Conservation (phyloP, 345 rosid genomes). For the Aethionema arabicum region DNA sequence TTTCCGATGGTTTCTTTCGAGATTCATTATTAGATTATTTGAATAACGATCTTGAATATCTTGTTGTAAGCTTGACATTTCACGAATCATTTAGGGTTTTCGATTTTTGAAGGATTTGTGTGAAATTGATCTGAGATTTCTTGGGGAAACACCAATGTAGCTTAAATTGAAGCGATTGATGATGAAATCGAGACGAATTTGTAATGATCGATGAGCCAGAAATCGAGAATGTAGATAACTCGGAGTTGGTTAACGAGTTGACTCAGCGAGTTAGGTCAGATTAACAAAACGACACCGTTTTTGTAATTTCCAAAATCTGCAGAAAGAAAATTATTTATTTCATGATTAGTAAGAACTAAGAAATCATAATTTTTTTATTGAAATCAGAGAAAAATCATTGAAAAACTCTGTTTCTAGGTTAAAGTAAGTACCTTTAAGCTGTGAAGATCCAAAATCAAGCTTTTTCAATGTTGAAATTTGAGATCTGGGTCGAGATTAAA, state of each 20-base stretch:
- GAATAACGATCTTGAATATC: conserved; percentile 20
- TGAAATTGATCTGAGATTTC: conserved; percentile 1
- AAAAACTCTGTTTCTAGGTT: not conserved
- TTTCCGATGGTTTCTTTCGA: conserved; percentile 19
- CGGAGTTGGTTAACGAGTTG: conserved; percentile 12
- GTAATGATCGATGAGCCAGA: conserved; percentile 15
- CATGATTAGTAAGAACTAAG: not conserved
- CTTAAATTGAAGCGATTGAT: not conserved
- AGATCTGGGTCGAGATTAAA: not conserved
- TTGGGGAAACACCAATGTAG: conserved; percentile 23
- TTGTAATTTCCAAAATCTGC: conserved; percentile 4
- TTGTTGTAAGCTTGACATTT: conserved; percentile 16
- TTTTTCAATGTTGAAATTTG: not conserved
- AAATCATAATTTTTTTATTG: conserved; percentile 1
- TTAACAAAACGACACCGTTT: conserved; percentile 5
- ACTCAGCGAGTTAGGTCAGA: conserved; percentile 14
- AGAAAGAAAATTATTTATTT: conserved; percentile 1
- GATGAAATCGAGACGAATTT: conserved; percentile 8
- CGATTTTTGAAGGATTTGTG: not conserved
- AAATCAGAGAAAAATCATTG: too few species aligned
- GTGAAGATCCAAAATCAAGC: not conserved
- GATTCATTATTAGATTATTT: conserved; percentile 22
- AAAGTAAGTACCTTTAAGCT: conserved; percentile 12
- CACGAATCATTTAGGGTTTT: conserved; percentile 19
- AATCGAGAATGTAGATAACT: not conserved